Percentiles rank a stretch among this genome's conserved stretches.
These are phyloP conservation scores for Fusarium paranaense DNA, from an alignment of 2,329 filamentous ascomycete genomes.

Conservation along the genomic window DNA sequence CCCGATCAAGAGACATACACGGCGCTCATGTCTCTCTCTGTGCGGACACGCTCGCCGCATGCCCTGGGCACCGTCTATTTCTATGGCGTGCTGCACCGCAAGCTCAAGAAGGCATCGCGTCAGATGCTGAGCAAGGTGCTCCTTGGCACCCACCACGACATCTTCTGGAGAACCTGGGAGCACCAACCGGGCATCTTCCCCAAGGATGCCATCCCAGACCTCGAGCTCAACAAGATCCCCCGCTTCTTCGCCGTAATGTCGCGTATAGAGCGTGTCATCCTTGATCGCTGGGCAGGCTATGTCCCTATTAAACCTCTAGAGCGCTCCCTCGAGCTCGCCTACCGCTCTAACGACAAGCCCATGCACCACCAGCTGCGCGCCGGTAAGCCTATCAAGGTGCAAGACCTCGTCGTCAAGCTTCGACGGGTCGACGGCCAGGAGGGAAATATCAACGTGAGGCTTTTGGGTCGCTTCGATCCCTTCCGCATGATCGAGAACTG, in stretches of 20 bases:
- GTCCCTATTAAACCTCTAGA: conserved; percentile 44
- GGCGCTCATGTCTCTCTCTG: conserved; percentile 53
- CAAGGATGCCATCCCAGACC: conserved; percentile 35
- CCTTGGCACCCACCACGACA: conserved; percentile 35
- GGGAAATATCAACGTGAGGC: conserved; percentile 37
- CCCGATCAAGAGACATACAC: conserved; percentile 51
- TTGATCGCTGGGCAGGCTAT: conserved; percentile 45
- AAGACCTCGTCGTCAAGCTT: conserved; percentile 36
- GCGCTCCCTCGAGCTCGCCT: conserved; percentile 41
- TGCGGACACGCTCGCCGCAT: conserved; percentile 45
- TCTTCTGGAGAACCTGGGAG: conserved; percentile 42
- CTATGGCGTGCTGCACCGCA: conserved; percentile 48
- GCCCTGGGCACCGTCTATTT: conserved; percentile 49
- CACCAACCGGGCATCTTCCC: conserved; percentile 46
- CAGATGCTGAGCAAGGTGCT: conserved; percentile 42
- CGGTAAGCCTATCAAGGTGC: conserved; percentile 17
- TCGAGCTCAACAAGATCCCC: conserved; percentile 35
- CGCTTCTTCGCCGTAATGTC: conserved; percentile 39
- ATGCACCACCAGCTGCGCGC: conserved; percentile 39
- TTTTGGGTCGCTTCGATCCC: conserved; percentile 40
- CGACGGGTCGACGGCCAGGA: conserved; percentile 27
- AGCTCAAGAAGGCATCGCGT: conserved; percentile 43
- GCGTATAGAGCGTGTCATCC: conserved; percentile 47
- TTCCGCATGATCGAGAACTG: conserved; percentile 34
- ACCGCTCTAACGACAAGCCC: conserved; percentile 42